Conservation (phyloP, 495 filamentous ascomycete species). For the Tuber aestivum region DNA sequence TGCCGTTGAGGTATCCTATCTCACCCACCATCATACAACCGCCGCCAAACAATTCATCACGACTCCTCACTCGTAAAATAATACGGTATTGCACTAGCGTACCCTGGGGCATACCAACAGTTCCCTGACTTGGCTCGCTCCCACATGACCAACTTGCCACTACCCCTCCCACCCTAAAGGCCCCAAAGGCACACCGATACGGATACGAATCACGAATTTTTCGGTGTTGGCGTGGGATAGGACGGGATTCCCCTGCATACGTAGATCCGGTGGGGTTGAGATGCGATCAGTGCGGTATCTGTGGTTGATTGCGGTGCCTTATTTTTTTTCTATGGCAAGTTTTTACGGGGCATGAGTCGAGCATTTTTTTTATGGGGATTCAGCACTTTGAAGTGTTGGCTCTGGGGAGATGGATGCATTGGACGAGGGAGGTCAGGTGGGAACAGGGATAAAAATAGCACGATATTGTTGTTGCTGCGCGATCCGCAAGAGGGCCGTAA, state of each 20-base stretch:
- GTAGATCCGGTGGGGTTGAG: not conserved
- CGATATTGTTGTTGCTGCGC: not conserved
- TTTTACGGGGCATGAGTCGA: not conserved
- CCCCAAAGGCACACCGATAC: not conserved
- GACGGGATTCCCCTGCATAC: not conserved
- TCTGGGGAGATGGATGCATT: not conserved
- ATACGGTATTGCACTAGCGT: not conserved
- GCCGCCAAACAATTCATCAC: not conserved
- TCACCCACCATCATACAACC: not conserved
- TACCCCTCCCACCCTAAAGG: not conserved
- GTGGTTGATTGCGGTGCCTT: not conserved
- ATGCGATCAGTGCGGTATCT: not conserved
- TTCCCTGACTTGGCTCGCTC: not conserved
- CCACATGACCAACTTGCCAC: not conserved
- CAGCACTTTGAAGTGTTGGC: not conserved
- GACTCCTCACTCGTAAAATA: not conserved
- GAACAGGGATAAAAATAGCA: not conserved
- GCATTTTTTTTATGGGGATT: not conserved
- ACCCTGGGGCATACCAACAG: not conserved
- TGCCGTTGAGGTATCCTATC: not conserved
- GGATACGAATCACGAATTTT: not conserved
- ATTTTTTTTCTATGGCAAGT: not conserved
- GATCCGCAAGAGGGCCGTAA: not conserved
- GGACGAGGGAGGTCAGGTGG: not conserved
- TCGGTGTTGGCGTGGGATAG: not conserved